Evolutionary conservation across 768 basidiomycete genomes (phyloP), one percentile per base, ranked within the genome.

Genomic region (Cystobasidium ongulense): DNA sequence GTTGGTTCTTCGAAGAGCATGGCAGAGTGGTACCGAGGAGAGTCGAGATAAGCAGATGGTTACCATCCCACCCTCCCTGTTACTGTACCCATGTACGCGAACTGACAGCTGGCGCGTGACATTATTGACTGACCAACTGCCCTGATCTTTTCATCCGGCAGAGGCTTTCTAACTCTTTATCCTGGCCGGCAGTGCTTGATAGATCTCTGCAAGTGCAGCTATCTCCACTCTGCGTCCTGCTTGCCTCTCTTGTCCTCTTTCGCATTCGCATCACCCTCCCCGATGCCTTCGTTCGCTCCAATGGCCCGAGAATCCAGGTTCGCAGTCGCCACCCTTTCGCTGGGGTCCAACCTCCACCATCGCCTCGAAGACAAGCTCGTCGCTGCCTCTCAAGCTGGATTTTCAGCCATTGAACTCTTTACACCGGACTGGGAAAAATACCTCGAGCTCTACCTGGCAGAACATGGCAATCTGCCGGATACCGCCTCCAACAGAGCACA

Each of bases 381-480:
- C 7, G 79, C 80, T 10, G 78, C 77, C 1, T 29, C 74, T 18
- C 11, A 46, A 10, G 70, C 70, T 11, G 78, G 78, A 0, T 79
- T 76, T 73, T 0, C 52, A 11, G 77, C 80, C 29, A 75, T 81
- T 39, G 76, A 80, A 36, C 78, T 82, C n/a, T 80, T 81, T 76
- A 81, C 82, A 74, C 75, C 80, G n/a, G 82, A 82, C 68, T 79
- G 81, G 74, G 80, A 81, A 53, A 18, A 52, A 15, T 61, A 27
- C 35, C 21, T 66, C 27, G 64, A 62, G 23, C 27, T 29, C 33
- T 65, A 74, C 41, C 31, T 54, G 78, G 78, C 63, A 78, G 78
- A 61, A 75, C 75, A 41, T 27, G 35, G 29, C 27, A 27, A 38
- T 39, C 43, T 75, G 1, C 74, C 79, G 39, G 77, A 78, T 35